A percentile compares a stretch with the other conserved stretches of the same genome.
Conservation (phyloP, 345 rosid genomes). For the Euphorbia peplus region DNA sequence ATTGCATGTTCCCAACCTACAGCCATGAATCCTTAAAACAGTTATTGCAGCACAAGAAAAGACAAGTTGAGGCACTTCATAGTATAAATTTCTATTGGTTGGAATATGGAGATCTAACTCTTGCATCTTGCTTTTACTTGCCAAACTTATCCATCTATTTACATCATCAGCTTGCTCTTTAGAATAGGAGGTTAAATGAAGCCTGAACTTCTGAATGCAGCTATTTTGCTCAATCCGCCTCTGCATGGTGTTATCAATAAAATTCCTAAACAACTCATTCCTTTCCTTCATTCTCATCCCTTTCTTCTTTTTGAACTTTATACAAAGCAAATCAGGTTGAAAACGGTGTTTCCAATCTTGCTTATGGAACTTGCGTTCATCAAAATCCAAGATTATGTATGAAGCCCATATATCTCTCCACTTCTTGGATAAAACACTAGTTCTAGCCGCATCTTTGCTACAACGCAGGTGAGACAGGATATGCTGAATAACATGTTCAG, state of each 20-base stretch:
- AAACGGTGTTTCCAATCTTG: neutral
- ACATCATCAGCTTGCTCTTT: neutral
- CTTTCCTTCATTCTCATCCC: neutral
- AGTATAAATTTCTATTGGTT: neutral
- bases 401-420: constrained; percentile 34
- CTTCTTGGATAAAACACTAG: constrained; percentile 33
- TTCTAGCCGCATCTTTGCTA: constrained; percentile 36
- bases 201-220: constrained; percentile 22
- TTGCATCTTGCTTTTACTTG: constrained; percentile 16
- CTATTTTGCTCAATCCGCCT: constrained; percentile 13
- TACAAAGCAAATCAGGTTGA: neutral
- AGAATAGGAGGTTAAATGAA: constrained; percentile 23
- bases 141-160: constrained; percentile 25
- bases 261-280: constrained; percentile 11
- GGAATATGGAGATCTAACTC: constrained; percentile 33
- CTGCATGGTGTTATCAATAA: constrained; percentile 24
- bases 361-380: constrained; percentile 30
- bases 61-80: constrained; percentile 19
- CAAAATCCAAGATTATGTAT: constrained; percentile 27
- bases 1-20: constrained; percentile 20
- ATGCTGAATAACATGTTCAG: constrained; percentile 33
- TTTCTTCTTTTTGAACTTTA: neutral
- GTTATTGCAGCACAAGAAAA: constrained; percentile 22
- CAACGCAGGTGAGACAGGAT: constrained; percentile 29
- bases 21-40: constrained; percentile 28